Base-by-base conservation (phyloP, 2,329 filamentous ascomycete species). In the Xylariales sp. region DNA sequence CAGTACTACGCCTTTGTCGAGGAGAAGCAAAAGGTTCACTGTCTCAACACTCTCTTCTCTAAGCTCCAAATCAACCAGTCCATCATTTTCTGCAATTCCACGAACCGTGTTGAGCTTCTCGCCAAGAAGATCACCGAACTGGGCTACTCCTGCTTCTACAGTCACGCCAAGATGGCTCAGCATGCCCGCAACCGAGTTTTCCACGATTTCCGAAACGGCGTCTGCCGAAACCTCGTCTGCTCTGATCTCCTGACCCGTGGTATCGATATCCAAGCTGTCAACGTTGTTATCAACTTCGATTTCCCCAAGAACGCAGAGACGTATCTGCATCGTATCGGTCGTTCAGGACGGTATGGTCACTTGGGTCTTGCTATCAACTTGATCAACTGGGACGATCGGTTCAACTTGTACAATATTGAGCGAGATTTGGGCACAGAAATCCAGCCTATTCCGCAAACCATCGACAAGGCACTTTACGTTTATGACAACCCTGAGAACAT, bases 61-160 rank as follows among this genome's bases (percentile, higher is more conserved):
- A 95, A 96, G 67, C 81, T 98, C 13, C 91, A 98, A 66, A 98
- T 98, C 70, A 98, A 98, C 69, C 93, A 98, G 71, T 98, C 94
- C 46, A 98, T 98, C 70, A 98, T 98, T 61, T 98, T 98, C 72
- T 98, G 93, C 70, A 98, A 98, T 67, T 98, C 93, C 28, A 98
- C 93, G 38, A 97, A 97, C 64, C 88, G 93, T 49, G 93, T 98
- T 44, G 93, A 98, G 66, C 76, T 98, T 37, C 78, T 98, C 18
- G 93, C 93, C 35, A 98, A 98, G 76, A 98, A 98, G 67, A 98
- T 98, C 57, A 98, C 94, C 33, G 94, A 98, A 63, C 80, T 98
- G 48, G 93, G 93, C 48, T 98, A 98, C 67, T 98, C 93, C 1
- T 98, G 93, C 70, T 98, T 97, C 70, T 98, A 98, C 70, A 97